Percentiles rank a stretch among this genome's conserved stretches.
Conservation (phyloP, 129 eudicot genomes). For the Apium graveolens region DNA sequence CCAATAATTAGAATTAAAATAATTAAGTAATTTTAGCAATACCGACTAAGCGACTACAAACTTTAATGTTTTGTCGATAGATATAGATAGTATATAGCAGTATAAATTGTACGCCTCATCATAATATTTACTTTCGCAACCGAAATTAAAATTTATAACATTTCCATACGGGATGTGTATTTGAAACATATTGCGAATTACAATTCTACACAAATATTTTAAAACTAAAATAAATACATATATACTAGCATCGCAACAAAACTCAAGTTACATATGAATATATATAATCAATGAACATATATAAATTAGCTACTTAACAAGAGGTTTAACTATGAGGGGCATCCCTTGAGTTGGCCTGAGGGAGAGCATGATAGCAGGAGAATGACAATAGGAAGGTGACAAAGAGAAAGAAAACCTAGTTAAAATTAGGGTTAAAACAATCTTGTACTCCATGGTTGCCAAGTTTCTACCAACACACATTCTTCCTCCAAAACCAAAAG, state of each 20-base stretch:
- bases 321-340: conserved; percentile 46
- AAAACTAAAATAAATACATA: not conserved
- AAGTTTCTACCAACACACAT: conserved; percentile 90
- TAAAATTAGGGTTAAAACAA: conserved; percentile 51
- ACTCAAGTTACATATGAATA: not conserved
- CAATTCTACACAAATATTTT: not conserved
- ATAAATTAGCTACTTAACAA: not conserved
- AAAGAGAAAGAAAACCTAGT: conserved; percentile 63
- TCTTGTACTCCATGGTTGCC: conserved; percentile 73
- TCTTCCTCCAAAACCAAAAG: conserved; percentile 94
- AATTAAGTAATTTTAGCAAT: no score
- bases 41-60: no score
- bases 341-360: conserved; percentile 81
- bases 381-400: conserved; percentile 69
- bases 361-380: conserved; percentile 65
- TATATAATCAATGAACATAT: not conserved
- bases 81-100: no score
- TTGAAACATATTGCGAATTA: not conserved
- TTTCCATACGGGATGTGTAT: no score
- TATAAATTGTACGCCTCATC: no score
- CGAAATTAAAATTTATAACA: no score
- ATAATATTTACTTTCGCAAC: no score
- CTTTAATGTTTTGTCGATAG: no score
- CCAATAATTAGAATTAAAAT: no score
- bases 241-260: not conserved